Percentiles rank a stretch among this genome's conserved stretches.
Evolutionary conservation across 2,329 filamentous ascomycete genomes (phyloP).

Genomic region (Pezicula rhizophila): DNA sequence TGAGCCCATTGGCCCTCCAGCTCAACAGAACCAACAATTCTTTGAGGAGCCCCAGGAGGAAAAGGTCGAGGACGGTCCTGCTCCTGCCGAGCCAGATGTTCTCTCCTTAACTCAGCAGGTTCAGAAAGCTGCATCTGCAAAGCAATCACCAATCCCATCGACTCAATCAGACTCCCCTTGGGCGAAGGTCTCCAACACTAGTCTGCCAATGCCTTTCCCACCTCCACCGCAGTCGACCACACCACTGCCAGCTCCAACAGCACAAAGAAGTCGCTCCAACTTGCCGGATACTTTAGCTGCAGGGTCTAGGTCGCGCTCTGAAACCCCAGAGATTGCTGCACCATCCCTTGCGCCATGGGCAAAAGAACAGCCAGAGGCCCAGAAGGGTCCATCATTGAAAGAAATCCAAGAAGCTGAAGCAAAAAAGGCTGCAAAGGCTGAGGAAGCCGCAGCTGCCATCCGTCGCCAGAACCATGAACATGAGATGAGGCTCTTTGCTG

Average conservation of each 20-base stretch:
- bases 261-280: constrained; percentile 77
- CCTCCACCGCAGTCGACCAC: constrained; percentile 66
- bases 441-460: constrained; percentile 71
- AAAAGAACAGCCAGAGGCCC: constrained; percentile 68
- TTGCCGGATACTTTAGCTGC: constrained; percentile 66
- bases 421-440: constrained; percentile 82
- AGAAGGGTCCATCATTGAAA: constrained; percentile 85
- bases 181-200: constrained; percentile 50
- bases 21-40: constrained; percentile 14
- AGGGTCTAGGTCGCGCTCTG: constrained; percentile 66
- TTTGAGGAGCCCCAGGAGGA: constrained; percentile 12
- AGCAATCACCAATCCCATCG: constrained; percentile 45
- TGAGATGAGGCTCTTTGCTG: constrained; percentile 53
- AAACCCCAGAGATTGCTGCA: constrained; percentile 61
- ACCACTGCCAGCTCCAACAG: constrained; percentile 80
- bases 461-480: constrained; percentile 76
- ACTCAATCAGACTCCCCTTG: constrained; percentile 44
- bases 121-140: constrained; percentile 63
- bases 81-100: constrained; percentile 35
- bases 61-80: constrained; percentile 13
- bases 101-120: constrained; percentile 80
- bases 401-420: constrained; percentile 97
- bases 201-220: constrained; percentile 71
- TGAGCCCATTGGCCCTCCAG: constrained; percentile 21
- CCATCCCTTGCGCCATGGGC: constrained; percentile 92